phyloP scores from a whole-genome alignment of 257 asterid genomes.

The Buddleja alternifolia region DNA sequence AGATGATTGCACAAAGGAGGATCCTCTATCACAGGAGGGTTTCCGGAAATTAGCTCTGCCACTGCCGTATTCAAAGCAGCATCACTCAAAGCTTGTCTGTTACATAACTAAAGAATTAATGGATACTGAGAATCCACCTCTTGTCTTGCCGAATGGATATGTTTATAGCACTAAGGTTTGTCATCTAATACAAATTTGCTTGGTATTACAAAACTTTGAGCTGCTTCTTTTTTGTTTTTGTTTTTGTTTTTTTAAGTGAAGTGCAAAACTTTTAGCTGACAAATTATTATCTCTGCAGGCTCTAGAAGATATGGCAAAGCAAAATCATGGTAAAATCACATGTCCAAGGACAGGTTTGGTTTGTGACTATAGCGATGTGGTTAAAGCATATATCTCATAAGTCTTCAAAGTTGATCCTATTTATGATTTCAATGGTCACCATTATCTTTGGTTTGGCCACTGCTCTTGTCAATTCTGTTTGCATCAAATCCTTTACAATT shows the following conservation, averaged over 20 bases:
- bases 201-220: not conserved
- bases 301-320: conserved; percentile 88
- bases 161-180: conserved; percentile 98
- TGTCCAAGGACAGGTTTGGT: conserved; percentile 84
- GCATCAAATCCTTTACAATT: not conserved
- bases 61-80: conserved; percentile 96
- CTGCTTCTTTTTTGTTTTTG: conserved; percentile 1
- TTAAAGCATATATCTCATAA: conserved; percentile 85
- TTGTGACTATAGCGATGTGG: conserved; percentile 69
- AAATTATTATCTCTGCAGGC: conserved; percentile 52
- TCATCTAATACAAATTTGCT: conserved; percentile 1
- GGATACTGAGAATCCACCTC: conserved; percentile 99
- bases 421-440: too few species aligned
- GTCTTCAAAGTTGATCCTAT: not conserved
- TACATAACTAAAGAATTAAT: conserved; percentile 85
- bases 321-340: conserved; percentile 72
- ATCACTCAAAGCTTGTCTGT: conserved; percentile 94
- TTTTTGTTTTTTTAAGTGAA: too few species aligned
- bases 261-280: too few species aligned
- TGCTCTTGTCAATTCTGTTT: not conserved
- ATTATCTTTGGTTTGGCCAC: not conserved
- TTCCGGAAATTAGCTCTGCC: conserved; percentile 88
- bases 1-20: conserved; percentile 96
- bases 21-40: conserved; percentile 94
- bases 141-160: conserved; percentile 93